phyloP scores from a whole-genome alignment of 495 filamentous ascomycete species.

The Xylaria venustula region DNA sequence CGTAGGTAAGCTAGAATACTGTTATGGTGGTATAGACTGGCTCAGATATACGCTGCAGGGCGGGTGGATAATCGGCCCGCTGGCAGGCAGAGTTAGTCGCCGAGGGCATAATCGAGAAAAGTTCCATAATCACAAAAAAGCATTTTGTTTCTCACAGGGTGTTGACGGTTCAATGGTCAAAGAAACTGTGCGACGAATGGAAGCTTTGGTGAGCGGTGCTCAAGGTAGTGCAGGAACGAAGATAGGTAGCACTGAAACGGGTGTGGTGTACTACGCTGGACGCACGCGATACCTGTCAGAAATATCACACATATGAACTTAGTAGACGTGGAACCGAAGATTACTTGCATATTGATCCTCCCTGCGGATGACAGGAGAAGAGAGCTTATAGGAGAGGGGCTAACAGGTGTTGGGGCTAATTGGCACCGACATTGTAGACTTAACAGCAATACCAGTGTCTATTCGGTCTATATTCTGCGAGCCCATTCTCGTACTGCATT shows the following conservation, averaged over 20 bases:
- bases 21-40: too few species aligned
- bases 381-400: not conserved
- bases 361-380: not conserved
- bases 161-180: too few species aligned
- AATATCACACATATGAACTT: not conserved
- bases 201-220: too few species aligned
- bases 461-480: conserved; percentile 4
- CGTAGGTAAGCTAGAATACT: not conserved
- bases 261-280: not conserved
- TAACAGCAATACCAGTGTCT: conserved; percentile 1
- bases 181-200: too few species aligned
- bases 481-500: not conserved
- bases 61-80: not conserved
- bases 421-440: not conserved
- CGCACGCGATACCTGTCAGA: conserved; percentile 5
- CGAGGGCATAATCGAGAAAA: too few species aligned
- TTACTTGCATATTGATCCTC: not conserved
- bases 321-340: not conserved
- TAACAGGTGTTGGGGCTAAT: not conserved
- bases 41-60: too few species aligned
- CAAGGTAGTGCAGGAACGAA: not conserved
- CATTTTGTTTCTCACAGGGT: too few species aligned
- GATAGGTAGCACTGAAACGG: not conserved
- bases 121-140: too few species aligned
- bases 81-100: too few species aligned